These are phyloP conservation scores for Microdochium paspali DNA, from an alignment of 2,329 filamentous ascomycete species.

Conservation along the genomic window DNA sequence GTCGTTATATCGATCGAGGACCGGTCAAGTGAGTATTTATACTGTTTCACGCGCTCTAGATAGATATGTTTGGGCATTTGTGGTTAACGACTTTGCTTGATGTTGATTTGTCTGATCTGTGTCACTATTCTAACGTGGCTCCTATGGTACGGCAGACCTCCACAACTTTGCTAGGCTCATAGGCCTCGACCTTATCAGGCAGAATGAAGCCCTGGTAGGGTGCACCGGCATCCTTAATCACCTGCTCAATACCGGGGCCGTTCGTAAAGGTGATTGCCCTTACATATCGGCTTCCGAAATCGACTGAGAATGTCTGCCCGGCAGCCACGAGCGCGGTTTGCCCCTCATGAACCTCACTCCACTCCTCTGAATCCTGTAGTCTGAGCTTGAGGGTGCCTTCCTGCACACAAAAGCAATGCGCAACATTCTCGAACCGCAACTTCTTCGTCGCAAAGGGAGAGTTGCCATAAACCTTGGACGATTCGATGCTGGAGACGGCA, in stretches of 20 bases:
- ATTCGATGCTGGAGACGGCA: slow-evolving; percentile 42
- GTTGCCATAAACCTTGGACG: slow-evolving; percentile 23
- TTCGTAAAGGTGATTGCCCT: slow-evolving; percentile 37
- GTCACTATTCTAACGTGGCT: too few relatives aligned
- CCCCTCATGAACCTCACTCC: slow-evolving; percentile 29
- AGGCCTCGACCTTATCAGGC: slow-evolving; percentile 22
- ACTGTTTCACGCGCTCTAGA: too few relatives aligned
- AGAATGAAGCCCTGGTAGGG: slow-evolving; percentile 23
- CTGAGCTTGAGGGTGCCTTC: slow-evolving; percentile 34
- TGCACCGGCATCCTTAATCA: slow-evolving; percentile 28
- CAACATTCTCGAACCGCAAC: slow-evolving; percentile 33
- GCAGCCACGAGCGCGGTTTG: slow-evolving; percentile 39
- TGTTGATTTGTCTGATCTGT: too few relatives aligned
- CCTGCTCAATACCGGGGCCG: slow-evolving; percentile 36
- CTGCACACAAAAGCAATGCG: slow-evolving; percentile 40
- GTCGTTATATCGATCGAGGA: too few relatives aligned
- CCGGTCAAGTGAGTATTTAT: too few relatives aligned
- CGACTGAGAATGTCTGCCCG: slow-evolving; percentile 32
- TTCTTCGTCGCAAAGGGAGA: slow-evolving; percentile 22
- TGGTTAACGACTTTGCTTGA: too few relatives aligned
- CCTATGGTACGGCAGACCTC: slow-evolving; percentile 1
- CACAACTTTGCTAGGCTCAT: slow-evolving; percentile 12
- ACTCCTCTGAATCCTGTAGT: slow-evolving; percentile 20
- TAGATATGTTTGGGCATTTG: too few relatives aligned
- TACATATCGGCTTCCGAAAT: slow-evolving; percentile 34